Evolutionary conservation across 2,329 filamentous ascomycete genomes (phyloP).

Genomic region (Pseudocercospora ulei): DNA sequence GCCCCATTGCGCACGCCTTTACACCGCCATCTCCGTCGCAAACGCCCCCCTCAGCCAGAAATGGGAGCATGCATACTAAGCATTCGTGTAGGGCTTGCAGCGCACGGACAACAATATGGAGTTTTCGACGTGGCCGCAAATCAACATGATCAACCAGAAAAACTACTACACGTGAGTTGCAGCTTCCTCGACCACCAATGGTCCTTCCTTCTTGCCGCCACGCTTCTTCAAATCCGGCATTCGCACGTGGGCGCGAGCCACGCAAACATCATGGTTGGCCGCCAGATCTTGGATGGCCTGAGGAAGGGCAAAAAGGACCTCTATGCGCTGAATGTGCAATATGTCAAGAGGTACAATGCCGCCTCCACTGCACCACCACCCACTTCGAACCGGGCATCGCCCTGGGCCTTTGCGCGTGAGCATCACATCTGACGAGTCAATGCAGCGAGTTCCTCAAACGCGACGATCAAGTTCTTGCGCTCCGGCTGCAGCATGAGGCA

Average conservation of each 20-base stretch:
- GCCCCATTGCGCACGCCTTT: slow-evolving; percentile 11
- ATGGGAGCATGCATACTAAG: slow-evolving; percentile 23
- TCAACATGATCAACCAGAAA: slow-evolving; percentile 94
- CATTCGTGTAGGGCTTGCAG: slow-evolving; percentile 60
- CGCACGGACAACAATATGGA: slow-evolving; percentile 98
- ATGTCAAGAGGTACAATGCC: slow-evolving; percentile 29
- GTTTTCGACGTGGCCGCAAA: slow-evolving; percentile 83
- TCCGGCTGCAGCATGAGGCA: slow-evolving; percentile 80
- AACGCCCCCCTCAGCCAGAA: slow-evolving; percentile 15
- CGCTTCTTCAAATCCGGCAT: neutral
- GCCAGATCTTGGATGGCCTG: slow-evolving; percentile 30
- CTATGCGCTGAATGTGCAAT: slow-evolving; percentile 33
- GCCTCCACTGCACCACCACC: neutral
- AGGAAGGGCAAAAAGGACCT: slow-evolving; percentile 32
- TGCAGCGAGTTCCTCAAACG: slow-evolving; percentile 90
- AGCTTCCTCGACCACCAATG: slow-evolving; percentile 7
- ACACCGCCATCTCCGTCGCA: slow-evolving; percentile 17
- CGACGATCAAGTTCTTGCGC: slow-evolving; percentile 87
- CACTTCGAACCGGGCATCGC: neutral
- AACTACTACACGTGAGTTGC: slow-evolving; percentile 87
- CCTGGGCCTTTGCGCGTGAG: neutral
- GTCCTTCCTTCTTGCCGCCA: slow-evolving; percentile 1
- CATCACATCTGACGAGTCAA: slow-evolving; percentile 7
- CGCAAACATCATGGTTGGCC: slow-evolving; percentile 25
- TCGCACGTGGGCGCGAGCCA: slow-evolving; percentile 7